Percentiles rank a stretch among this genome's conserved stretches.
phyloP scores from a whole-genome alignment of 805 yeast genomes.

The Deakozyma indianensis region DNA sequence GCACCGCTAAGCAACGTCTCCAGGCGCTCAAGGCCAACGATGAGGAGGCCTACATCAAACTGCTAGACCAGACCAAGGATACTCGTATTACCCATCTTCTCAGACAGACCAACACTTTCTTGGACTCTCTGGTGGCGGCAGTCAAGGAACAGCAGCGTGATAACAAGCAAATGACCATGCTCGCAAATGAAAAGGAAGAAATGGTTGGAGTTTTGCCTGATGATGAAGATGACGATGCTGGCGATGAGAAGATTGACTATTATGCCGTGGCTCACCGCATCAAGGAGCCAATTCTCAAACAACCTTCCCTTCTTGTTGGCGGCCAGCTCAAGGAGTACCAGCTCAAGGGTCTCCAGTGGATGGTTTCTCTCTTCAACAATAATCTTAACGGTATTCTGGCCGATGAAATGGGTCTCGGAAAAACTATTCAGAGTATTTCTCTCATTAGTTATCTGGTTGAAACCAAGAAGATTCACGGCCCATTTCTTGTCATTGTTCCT shows the following conservation, averaged over 20 bases:
- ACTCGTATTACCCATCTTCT: constrained; percentile 92
- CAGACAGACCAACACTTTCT: constrained; percentile 79
- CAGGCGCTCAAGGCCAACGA: constrained; percentile 93
- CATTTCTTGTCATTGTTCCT: constrained; percentile 88
- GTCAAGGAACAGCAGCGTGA: constrained; percentile 81
- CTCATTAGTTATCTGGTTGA: constrained; percentile 74
- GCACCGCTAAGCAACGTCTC: constrained; percentile 93
- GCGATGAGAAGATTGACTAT: constrained; percentile 64
- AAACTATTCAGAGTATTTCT: constrained; percentile 89
- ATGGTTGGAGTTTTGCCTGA: constrained; percentile 4
- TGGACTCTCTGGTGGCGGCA: constrained; percentile 81
- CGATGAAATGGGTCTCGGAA: constrained; percentile 98
- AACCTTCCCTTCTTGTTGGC: constrained; percentile 76
- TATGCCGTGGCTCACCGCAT: constrained; percentile 86
- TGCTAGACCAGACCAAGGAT: constrained; percentile 92
- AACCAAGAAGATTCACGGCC: constrained; percentile 59
- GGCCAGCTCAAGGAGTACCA: constrained; percentile 91
- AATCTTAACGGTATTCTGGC: constrained; percentile 93
- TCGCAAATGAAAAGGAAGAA: constrained; percentile 10
- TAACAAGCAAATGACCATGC: constrained; percentile 16
- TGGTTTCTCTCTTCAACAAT: constrained; percentile 89
- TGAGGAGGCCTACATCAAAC: constrained; percentile 92
- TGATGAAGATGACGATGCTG: constrained; percentile 30
- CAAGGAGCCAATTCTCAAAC: constrained; percentile 63
- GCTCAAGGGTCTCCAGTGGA: constrained; percentile 91